Percentiles rank a stretch among this genome's conserved stretches.
Evolutionary conservation across 192 early-diverging fungal species (phyloP).

Genomic region (Gonapodya sp.): DNA sequence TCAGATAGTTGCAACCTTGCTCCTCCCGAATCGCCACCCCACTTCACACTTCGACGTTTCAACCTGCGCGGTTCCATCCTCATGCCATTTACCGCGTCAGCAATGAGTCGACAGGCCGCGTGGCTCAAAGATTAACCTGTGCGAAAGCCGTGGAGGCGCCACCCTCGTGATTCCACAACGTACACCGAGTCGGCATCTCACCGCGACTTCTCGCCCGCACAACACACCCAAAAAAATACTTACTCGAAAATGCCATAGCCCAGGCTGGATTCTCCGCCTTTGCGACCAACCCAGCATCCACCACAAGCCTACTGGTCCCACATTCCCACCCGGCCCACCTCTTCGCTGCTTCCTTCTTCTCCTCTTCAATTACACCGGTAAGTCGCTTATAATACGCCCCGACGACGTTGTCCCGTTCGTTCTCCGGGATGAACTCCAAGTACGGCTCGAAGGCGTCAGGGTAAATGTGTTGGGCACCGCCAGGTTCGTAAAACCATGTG

Average conservation of each 20-base stretch:
- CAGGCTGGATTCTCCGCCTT: conserved; percentile 49
- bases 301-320: conserved; percentile 38
- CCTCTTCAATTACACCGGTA: conserved; percentile 41
- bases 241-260: conserved; percentile 49
- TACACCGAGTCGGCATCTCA: background rate
- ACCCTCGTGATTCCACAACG: no score
- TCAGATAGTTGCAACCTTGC: no score
- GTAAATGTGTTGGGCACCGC: conserved; percentile 53
- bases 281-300: conserved; percentile 39
- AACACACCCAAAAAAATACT: background rate
- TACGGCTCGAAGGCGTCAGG: conserved; percentile 53
- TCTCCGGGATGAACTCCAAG: conserved; percentile 43
- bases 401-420: conserved; percentile 52
- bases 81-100: no score
- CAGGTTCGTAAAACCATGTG: conserved; percentile 4
- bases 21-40: no score
- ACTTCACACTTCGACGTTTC: no score
- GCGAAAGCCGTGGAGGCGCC: no score
- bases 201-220: background rate
- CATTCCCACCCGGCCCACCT: conserved; percentile 42
- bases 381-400: conserved; percentile 56
- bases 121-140: no score
- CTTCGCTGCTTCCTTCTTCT: conserved; percentile 33
- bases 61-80: no score
- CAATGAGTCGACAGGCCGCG: no score